Base-by-base conservation (phyloP, 176 grass and related monocot species). In the Eremochloa ophiuroides region DNA sequence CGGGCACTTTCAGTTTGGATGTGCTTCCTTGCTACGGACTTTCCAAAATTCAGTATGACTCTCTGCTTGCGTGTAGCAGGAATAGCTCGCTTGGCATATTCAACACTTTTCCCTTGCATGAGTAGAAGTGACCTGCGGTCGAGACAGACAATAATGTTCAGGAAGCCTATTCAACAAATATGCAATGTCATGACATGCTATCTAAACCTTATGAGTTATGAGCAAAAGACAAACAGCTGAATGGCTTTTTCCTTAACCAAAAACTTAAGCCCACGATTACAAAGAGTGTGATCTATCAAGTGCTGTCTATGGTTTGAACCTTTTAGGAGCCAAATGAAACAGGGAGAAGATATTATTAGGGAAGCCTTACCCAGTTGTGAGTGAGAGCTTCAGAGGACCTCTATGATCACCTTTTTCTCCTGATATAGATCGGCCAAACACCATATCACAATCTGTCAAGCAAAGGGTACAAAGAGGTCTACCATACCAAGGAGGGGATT, bases 361-460 rank as follows among this genome's bases (percentile, higher is more conserved):
- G 62, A 69, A 84, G 20, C 12, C 42, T 88, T 94, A 99, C 96
- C 96, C 96, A 55, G 84, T 43, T 53, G 85, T 33, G 43, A 91
- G 88, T 77, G 88, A 85, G 44, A 95, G 85, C 87, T 91, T 95
- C 64, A 95, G 82, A 79, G 86, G 79, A 79, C 88, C 96, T 89
- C 63, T 93, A 56, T 95, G 85, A 75, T 93, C 84, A 16, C 96
- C 93, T 81, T 71, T 81, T 83, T 99, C 96, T 85, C 91, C 96
- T 46, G 43, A 78, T 60, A 95, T 84, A 34, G 64, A 64, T 86
- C 91, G 93, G 34, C 96, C 96, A 83, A 93, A 99, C 28, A 99
- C 86, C 80, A 99, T 88, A 50, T 99, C 96, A 91, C 96, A 99
- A 31, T 99, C 91, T n/a, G 96, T 93, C 70, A 99, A 67, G 66